Conservation (phyloP, 2,329 filamentous ascomycete genomes). For the Niveomyces coronatus region DNA sequence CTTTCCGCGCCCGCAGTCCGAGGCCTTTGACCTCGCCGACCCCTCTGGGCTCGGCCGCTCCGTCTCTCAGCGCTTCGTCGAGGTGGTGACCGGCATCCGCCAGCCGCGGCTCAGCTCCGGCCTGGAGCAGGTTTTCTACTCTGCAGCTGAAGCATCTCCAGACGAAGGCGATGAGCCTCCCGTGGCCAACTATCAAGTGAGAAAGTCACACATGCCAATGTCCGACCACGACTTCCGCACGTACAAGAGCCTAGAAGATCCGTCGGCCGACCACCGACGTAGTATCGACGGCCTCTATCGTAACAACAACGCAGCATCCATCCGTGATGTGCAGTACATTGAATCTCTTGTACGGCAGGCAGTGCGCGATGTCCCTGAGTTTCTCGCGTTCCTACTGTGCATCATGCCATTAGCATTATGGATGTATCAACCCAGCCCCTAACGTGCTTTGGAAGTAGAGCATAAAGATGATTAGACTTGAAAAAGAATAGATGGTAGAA, state of each 20-base stretch:
- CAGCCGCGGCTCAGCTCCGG: constrained; percentile 20
- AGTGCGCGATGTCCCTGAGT: no score
- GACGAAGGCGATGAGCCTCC: no score
- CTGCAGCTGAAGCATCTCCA: neutral
- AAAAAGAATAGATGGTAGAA: no score
- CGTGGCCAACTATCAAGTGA: constrained; percentile 9
- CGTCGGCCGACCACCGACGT: constrained; percentile 31
- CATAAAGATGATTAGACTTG: no score
- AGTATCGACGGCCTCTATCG: constrained; percentile 34
- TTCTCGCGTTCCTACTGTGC: no score
- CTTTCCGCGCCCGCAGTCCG: constrained; percentile 19
- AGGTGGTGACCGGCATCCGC: constrained; percentile 30
- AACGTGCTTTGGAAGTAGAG: no score
- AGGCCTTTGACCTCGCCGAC: constrained; percentile 31
- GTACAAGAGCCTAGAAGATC: constrained; percentile 27
- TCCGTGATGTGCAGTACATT: constrained; percentile 34
- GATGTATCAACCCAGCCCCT: no score
- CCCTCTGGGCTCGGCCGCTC: constrained; percentile 29
- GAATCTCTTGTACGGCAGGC: no score
- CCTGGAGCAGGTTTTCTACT: constrained; percentile 15
- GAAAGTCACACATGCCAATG: constrained; percentile 13
- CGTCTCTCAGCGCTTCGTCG: constrained; percentile 36
- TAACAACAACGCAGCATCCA: constrained; percentile 32
- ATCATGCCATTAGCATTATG: no score
- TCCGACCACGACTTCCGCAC: constrained; percentile 24